Conservation (phyloP, 306 rosid genomes). For the Mimosa bimucronata region DNA sequence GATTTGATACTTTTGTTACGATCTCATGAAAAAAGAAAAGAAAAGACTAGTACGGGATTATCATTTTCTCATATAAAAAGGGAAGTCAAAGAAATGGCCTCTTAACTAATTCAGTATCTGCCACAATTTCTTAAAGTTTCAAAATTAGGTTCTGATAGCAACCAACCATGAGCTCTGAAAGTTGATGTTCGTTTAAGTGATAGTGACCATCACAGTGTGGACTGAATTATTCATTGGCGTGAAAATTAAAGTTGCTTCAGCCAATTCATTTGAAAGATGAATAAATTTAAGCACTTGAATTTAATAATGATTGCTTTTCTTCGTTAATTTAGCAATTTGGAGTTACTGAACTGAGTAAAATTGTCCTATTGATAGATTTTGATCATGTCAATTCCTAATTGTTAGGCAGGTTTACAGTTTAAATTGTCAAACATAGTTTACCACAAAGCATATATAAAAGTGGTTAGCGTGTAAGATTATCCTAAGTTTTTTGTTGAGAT, state of each 20-base stretch:
- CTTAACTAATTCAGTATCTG: background rate
- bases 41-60: background rate
- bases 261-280: background rate
- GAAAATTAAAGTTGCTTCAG: background rate
- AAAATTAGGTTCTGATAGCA: slow-evolving; percentile 5
- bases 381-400: background rate
- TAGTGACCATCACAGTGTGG: background rate
- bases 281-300: background rate
- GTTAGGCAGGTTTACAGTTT: slow-evolving; percentile 6
- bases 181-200: background rate
- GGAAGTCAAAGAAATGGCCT: slow-evolving; percentile 9
- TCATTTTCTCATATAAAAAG: background rate
- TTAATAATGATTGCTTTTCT: background rate
- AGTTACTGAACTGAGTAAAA: background rate
- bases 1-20: background rate
- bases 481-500: background rate
- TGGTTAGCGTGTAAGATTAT: background rate
- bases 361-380: background rate
- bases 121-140: background rate
- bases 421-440: background rate
- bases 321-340: background rate
- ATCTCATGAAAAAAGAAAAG: background rate
- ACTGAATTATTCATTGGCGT: background rate
- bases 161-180: background rate
- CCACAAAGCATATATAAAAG: background rate